Conservation (phyloP, 176 grass and related monocot genomes). For the Musa schizocarpa region DNA sequence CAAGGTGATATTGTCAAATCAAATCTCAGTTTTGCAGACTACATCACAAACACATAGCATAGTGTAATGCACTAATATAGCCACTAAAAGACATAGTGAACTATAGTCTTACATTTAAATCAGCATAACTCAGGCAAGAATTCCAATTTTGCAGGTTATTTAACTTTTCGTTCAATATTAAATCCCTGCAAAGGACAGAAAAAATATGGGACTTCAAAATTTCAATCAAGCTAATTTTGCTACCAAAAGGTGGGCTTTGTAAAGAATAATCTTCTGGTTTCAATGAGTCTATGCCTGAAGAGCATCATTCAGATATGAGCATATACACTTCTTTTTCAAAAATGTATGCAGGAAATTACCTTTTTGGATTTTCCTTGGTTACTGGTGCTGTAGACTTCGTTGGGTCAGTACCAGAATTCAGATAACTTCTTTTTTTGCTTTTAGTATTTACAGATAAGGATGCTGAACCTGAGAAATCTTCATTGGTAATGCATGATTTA, state of each 20-base stretch:
- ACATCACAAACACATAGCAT: background rate
- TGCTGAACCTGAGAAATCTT: conserved; percentile 32
- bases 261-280: background rate
- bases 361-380: conserved; percentile 24
- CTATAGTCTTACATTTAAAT: conserved; percentile 35
- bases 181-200: conserved; percentile 35
- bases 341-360: conserved; percentile 24
- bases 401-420: conserved; percentile 20
- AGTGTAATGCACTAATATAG: background rate
- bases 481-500: conserved; percentile 47
- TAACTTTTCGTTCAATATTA: conserved; percentile 28
- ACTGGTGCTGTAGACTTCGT: conserved; percentile 20
- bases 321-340: background rate
- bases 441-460: conserved; percentile 32
- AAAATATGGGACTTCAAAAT: too few relatives aligned
- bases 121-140: conserved; percentile 38
- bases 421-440: conserved; percentile 32
- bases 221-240: background rate
- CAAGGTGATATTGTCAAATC: conserved; percentile 17
- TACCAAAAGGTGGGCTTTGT: background rate
- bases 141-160: conserved; percentile 30
- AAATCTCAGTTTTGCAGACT: conserved; percentile 1
- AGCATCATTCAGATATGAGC: too few relatives aligned
- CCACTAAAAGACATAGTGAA: background rate
- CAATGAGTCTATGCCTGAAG: background rate